phyloP scores from a whole-genome alignment of 2,329 filamentous ascomycete genomes.

The Exophiala aquamarina region DNA sequence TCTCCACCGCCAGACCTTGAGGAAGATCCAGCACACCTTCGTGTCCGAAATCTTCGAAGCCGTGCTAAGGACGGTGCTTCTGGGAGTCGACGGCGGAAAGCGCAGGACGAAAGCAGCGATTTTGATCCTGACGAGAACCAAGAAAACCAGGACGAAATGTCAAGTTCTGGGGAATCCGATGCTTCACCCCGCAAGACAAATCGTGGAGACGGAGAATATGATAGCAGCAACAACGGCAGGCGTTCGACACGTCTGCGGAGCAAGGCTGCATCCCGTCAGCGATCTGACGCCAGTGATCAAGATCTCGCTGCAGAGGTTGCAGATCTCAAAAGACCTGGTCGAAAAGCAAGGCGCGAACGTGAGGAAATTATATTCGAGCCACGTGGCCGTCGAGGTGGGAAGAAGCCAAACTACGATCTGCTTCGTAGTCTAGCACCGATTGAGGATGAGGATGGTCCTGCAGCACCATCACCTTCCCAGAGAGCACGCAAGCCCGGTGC shows the following conservation, averaged over 20 bases:
- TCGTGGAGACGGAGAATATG: constrained; percentile 45
- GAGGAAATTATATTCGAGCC: constrained; percentile 33
- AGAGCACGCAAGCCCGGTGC: constrained; percentile 60
- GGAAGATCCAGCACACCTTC: constrained; percentile 30
- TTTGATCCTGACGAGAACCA: constrained; percentile 62
- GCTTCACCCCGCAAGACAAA: constrained; percentile 42
- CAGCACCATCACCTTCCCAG: constrained; percentile 67
- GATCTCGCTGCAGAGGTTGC: constrained; percentile 61
- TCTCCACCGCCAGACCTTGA: constrained; percentile 35
- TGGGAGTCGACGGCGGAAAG: constrained; percentile 46
- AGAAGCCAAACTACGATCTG: constrained; percentile 28
- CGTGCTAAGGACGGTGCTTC: constrained; percentile 38
- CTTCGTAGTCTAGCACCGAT: constrained; percentile 50
- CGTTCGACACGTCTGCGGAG: constrained; percentile 54
- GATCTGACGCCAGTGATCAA: constrained; percentile 49
- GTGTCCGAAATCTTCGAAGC: constrained; percentile 33
- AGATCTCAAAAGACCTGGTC: constrained; percentile 50
- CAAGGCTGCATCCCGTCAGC: constrained; percentile 45
- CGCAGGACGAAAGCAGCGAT: constrained; percentile 59
- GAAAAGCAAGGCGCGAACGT: constrained; percentile 33
- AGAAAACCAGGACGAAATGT: constrained; percentile 56
- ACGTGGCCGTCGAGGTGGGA: constrained; percentile 24
- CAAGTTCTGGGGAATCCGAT: constrained; percentile 51
- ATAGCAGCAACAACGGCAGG: constrained; percentile 46
- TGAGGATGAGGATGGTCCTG: constrained; percentile 72